Base-by-base conservation (phyloP, 306 rosid species). In the Arachis stenosperma region DNA sequence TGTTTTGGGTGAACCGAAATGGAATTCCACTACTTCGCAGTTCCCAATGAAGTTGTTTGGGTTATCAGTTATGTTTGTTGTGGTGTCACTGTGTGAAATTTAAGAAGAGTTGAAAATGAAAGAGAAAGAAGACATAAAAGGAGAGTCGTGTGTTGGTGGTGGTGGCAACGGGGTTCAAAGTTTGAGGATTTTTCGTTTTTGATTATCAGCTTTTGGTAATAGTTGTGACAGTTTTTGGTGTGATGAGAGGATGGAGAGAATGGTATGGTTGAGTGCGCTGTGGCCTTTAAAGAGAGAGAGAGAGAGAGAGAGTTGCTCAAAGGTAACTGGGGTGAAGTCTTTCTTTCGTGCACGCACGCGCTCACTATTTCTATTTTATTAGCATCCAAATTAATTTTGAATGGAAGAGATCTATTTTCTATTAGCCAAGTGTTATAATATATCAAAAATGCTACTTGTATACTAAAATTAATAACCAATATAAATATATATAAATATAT, bases 271-370 rank as follows among this genome's bases (percentile, higher is more conserved):
- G 9, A 74, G 75, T 74, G 86, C 78, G 78, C 65, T 56, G 1
- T 46, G 44, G 8, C 80, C 70, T 74, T 82, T 27, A 56, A 40
- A 41, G 46, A 76, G 14, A 65, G 13, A 65, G 63, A 39, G 48
- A 61, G 63, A 58, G 42, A 75, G 22, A 64, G 11, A 63, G 61
- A 58, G 47, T 50, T 36, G 58, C 40, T 43, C 44, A 46, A 71
- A 7, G 59, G 51, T 9, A 15, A 30, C 12, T 39, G 6, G 13
- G 27, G 6, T 58, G 27, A 8, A 37, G 73, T 80, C 46, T 75
- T 69, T 68, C 5, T 74, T 74, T 42, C 83, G 80, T 64, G 71
- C 78, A 82, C 80, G 82, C 36, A 56, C 86, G 79, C 86, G 75
- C 78, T 12, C 10, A 10, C 9, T 12, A 6, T 8, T 0, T 22